Conservation (phyloP, 345 rosid species). For the Carallia brachiata region DNA sequence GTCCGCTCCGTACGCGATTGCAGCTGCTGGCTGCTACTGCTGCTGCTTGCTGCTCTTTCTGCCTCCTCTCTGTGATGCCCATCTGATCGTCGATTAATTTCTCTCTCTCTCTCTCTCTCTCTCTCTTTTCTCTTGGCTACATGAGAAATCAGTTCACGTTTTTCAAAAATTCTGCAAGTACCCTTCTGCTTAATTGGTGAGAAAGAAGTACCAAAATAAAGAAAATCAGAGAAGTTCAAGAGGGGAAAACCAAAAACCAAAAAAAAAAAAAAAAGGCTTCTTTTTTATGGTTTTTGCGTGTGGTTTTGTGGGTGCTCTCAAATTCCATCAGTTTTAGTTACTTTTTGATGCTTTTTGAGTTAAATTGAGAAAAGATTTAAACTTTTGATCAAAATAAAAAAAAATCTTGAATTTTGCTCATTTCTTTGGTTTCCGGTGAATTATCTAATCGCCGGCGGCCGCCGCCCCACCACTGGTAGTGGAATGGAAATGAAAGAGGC, state of each 20-base stretch:
- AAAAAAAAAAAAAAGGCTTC: not conserved
- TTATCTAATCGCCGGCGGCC: not conserved
- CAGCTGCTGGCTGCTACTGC: slow-evolving; percentile 11
- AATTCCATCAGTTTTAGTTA: too few relatives aligned
- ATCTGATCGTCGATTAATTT: slow-evolving; percentile 14
- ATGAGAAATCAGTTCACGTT: slow-evolving; percentile 15
- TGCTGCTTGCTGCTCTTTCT: not conserved
- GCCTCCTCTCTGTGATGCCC: too few relatives aligned
- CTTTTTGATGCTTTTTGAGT: not conserved
- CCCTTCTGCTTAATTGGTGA: not conserved
- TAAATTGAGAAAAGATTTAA: not conserved
- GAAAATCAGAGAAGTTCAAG: not conserved
- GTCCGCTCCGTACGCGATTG: slow-evolving; percentile 1
- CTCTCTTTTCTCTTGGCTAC: slow-evolving; percentile 1
- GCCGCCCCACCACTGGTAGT: too few relatives aligned
- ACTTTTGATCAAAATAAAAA: not conserved
- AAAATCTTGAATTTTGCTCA: not conserved
- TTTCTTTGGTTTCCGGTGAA: not conserved
- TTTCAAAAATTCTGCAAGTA: slow-evolving; percentile 20
- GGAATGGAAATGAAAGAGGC: slow-evolving; percentile 32
- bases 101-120: not conserved
- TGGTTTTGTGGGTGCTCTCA: not conserved
- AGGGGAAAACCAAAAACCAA: not conserved
- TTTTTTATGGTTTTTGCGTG: not conserved
- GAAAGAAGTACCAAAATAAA: not conserved